Base-by-base conservation (phyloP, 202 grass and related monocot species). In the Setaria viridis region DNA sequence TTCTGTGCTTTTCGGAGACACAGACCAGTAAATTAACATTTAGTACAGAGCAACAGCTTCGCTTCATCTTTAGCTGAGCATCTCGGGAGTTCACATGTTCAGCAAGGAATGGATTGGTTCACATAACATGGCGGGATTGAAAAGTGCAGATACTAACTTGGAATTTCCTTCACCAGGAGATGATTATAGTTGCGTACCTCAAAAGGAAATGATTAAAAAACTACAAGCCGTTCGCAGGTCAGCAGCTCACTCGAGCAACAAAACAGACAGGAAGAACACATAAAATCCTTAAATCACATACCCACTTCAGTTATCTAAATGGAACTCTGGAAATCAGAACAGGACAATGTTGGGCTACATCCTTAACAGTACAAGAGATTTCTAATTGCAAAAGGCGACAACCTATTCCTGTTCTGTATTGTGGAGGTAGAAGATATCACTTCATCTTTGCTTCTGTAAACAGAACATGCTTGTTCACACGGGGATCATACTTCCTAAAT, bases 361-460 rank as follows among this genome's bases (percentile, higher is more conserved):
- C 51, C 29, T 50, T 55, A 80, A 84, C 1, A 0, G 9, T 65
- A 59, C 15, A 47, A 56, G 9, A 62, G 21, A 41, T 33, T 85
- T 70, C 63, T 51, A 42, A 9, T 16, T 16, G 4, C 39, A 79
- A 50, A 71, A 85, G 1, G 11, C 49, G 20, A 25, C n/a, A 16
- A n/a, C 35, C 11, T 55, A 65, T 45, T 70, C 17, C 7, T 13
- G 0, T 34, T 35, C 41, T 45, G 63, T 50, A 29, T 21, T 35
- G 39, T 2, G 9, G 2, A 75, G 16, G 34, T 56, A 56, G 51
- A 70, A 58, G 41, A 41, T 58, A n/a, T 91, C 76, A 91, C 64
- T 85, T 91, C 81, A 90, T 90, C 74, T 90, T 90, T 60, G 89
- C 85, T 58, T 91, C 85, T 12, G 85, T 85, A 34, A 87, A 91